A percentile compares a stretch with the other conserved stretches of the same genome.
phyloP scores from a whole-genome alignment of 2,329 filamentous ascomycete genomes.

The Cadophora luteo-olivacea region DNA sequence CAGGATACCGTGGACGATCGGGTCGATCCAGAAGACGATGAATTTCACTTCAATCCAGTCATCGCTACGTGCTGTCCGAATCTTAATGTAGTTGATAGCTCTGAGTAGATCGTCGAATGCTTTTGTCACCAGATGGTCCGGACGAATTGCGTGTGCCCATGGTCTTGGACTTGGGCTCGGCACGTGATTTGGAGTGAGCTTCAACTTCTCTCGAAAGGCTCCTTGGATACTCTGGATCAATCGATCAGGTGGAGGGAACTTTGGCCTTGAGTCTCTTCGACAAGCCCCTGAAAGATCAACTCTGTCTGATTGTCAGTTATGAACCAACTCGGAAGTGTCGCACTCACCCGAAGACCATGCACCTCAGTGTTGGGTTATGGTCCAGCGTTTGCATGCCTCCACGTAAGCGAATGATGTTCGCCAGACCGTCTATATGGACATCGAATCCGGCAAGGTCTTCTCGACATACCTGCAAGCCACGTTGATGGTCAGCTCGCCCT shows the following conservation, averaged over 20 bases:
- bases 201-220: neutral
- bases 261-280: neutral
- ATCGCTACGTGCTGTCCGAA: neutral
- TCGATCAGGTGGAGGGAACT: neutral
- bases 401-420: slow-evolving; percentile 6
- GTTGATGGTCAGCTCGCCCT: neutral
- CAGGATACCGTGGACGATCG: neutral
- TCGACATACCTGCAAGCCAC: neutral
- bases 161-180: neutral
- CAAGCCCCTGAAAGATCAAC: slow-evolving; percentile 11
- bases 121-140: neutral
- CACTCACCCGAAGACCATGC: slow-evolving; percentile 11
- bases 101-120: neutral
- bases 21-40: slow-evolving; percentile 11
- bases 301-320: neutral
- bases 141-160: neutral
- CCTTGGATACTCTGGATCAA: neutral
- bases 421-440: slow-evolving; percentile 2
- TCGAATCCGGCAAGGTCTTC: neutral
- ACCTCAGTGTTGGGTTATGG: slow-evolving; percentile 5
- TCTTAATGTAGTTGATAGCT: slow-evolving; percentile 1
- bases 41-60: slow-evolving; percentile 1
- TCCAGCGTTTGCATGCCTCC: slow-evolving; percentile 4
- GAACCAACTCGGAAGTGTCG: neutral
- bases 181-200: neutral